Base-by-base conservation (phyloP, 768 basidiomycete genomes). In the Mycena capillaripes region DNA sequence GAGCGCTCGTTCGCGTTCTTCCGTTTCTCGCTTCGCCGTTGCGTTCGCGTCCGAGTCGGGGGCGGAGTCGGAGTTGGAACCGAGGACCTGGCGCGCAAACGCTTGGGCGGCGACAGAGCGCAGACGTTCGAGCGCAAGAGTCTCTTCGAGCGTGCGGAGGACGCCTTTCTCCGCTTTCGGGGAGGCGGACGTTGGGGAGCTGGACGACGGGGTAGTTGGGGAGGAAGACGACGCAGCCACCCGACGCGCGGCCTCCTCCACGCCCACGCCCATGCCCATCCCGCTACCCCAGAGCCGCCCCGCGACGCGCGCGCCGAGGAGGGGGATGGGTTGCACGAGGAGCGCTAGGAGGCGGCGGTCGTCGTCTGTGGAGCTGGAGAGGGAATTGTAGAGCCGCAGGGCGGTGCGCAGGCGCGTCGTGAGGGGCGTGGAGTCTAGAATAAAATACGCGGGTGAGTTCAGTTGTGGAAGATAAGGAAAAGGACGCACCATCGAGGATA, bases 161-260 rank as follows among this genome's bases (percentile, higher is more conserved):
- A 75, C 66, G 14, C 66, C 62, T 7, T 76, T 77, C 12, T 69
- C 61, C 40, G 52, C 21, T 1, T 25, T 55, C 17, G 9, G 2
- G 30, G 7, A 30, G 16, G 30, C 40, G 16, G 40, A 19, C 42
- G 14, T 14, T 38, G 38, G 42, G 42, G 42, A 21, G 42, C 42
- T 17, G 14, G 42, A 44, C 1, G 17, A 21, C 7, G 14, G 52
- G 21, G 5, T 19, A 9, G 50, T 6, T 52, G 27, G 27, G 25
- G 50, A 5, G 10, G 27, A 23, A 52, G 25, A 14, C 4, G 25
- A 14, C 16, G 50, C 34, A 36, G n/a, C n/a, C 19, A 27, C 53
- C 32, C 82, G 82, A 27, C 79, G 79, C 17, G 79, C 83, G 6
- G 93, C 92, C 38, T 89, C 87, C 4, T 90, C 88, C 1, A 93